Percentiles rank a stretch among this genome's conserved stretches.
Evolutionary conservation across 345 rosid species (phyloP).

Genomic region (Citrus mangshanensis): DNA sequence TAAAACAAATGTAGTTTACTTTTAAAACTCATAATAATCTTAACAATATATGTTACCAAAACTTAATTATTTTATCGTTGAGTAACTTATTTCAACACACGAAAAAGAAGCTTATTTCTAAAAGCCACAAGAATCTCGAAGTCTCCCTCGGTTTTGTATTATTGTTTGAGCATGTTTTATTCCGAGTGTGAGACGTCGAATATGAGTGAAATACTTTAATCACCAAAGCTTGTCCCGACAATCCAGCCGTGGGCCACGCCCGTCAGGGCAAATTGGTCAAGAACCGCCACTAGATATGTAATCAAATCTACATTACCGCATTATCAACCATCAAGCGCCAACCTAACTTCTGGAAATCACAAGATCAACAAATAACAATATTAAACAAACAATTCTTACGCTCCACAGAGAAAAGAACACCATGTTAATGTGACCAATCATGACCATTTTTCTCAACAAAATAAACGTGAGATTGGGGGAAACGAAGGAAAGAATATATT

Average conservation of each 20-base stretch:
- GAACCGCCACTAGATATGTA: neutral
- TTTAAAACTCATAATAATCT: too few relatives aligned
- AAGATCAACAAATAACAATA: neutral
- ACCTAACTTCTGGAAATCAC: slow-evolving; percentile 6
- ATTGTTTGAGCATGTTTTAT: too few relatives aligned
- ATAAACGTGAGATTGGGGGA: neutral
- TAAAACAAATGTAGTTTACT: fast-evolving
- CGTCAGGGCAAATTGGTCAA: neutral
- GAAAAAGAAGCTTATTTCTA: too few relatives aligned
- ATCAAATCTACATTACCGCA: neutral
- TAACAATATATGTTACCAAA: too few relatives aligned
- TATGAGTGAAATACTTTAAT: too few relatives aligned
- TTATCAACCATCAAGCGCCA: neutral
- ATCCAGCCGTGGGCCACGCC: neutral
- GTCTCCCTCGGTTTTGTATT: too few relatives aligned
- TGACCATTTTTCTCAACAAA: neutral
- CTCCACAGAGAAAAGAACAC: neutral
- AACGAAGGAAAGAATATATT: neutral
- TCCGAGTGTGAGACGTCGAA: too few relatives aligned
- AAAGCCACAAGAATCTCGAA: too few relatives aligned
- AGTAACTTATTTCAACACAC: too few relatives aligned
- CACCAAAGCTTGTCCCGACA: neutral
- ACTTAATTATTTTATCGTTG: too few relatives aligned
- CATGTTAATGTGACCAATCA: neutral
- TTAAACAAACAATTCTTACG: neutral